Conservation (phyloP, 2,329 filamentous ascomycete genomes). For the Rachicladosporium sp. region DNA sequence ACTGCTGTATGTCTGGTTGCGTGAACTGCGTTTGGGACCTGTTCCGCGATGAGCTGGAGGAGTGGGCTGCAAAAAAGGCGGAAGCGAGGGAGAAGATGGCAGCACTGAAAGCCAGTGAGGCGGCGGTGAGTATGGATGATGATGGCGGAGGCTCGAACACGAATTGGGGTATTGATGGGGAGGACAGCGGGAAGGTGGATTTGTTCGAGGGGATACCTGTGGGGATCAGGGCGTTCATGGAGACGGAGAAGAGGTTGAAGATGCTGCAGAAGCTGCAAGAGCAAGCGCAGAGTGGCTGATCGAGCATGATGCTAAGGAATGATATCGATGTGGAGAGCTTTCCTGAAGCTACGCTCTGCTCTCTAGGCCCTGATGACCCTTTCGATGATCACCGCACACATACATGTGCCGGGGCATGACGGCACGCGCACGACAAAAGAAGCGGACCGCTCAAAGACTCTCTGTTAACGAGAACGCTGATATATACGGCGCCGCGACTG, state of each 20-base stretch:
- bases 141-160: conserved; percentile 64
- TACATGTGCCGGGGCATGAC: too few species aligned
- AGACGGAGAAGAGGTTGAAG: conserved; percentile 81
- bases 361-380: too few species aligned
- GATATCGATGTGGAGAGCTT: too few species aligned
- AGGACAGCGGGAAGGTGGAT: conserved; percentile 40
- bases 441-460: too few species aligned
- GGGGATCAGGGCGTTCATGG: conserved; percentile 94
- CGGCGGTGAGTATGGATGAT: conserved; percentile 58
- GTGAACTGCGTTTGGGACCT: conserved; percentile 95
- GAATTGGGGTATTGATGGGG: conserved; percentile 43
- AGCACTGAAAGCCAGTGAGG: conserved; percentile 23
- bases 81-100: conserved; percentile 45
- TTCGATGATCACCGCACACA: too few species aligned
- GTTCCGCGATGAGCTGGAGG: conserved; percentile 83
- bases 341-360: too few species aligned
- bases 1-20: conserved; percentile 98
- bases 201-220: conserved; percentile 74
- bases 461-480: too few species aligned
- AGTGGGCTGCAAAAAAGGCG: conserved; percentile 58
- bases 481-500: too few species aligned
- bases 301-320: too few species aligned
- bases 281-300: not conserved
- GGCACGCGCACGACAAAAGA: too few species aligned
- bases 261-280: conserved; percentile 44